A percentile compares a stretch with the other conserved stretches of the same genome.
Conservation (phyloP, 2,329 filamentous ascomycete genomes). For the Fusarium devonianum region DNA sequence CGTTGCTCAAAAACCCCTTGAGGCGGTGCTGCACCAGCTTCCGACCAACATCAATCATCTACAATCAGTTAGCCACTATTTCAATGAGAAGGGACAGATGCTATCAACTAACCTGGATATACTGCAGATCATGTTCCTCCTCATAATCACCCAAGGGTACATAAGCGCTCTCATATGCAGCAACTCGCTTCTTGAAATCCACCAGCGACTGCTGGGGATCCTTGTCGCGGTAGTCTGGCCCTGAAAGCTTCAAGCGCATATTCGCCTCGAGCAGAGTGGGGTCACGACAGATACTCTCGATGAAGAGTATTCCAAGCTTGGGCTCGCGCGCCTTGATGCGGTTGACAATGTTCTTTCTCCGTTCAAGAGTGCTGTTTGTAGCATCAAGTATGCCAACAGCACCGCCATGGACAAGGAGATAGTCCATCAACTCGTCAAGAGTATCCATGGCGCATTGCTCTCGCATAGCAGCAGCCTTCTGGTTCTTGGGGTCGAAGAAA, state of each 20-base stretch:
- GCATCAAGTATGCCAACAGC: constrained; percentile 96
- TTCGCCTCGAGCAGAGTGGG: constrained; percentile 87
- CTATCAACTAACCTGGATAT: constrained; percentile 71
- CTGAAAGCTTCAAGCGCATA: constrained; percentile 95
- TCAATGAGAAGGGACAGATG: background rate
- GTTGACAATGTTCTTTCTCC: constrained; percentile 83
- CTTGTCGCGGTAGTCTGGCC: constrained; percentile 94
- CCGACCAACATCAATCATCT: constrained; percentile 96
- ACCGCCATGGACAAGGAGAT: constrained; percentile 81
- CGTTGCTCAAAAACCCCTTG: constrained; percentile 88
- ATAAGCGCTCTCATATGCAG: constrained; percentile 93
- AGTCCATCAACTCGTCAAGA: constrained; percentile 89
- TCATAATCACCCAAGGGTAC: constrained; percentile 90
- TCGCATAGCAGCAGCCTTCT: constrained; percentile 79
- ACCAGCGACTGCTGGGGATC: constrained; percentile 83
- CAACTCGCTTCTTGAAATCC: constrained; percentile 93
- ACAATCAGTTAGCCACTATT: constrained; percentile 37
- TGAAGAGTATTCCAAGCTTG: constrained; percentile 88
- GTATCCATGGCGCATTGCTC: constrained; percentile 94
- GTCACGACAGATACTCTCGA: constrained; percentile 93
- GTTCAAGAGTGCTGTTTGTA: constrained; percentile 92
- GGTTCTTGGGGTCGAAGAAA: constrained; percentile 94
- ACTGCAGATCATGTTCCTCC: constrained; percentile 88
- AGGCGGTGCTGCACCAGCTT: constrained; percentile 93
- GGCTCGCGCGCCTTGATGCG: constrained; percentile 84